Evolutionary conservation across 495 filamentous ascomycete species (phyloP), one percentile per base, ranked within the genome.

Genomic region (Penicillium goetzii): DNA sequence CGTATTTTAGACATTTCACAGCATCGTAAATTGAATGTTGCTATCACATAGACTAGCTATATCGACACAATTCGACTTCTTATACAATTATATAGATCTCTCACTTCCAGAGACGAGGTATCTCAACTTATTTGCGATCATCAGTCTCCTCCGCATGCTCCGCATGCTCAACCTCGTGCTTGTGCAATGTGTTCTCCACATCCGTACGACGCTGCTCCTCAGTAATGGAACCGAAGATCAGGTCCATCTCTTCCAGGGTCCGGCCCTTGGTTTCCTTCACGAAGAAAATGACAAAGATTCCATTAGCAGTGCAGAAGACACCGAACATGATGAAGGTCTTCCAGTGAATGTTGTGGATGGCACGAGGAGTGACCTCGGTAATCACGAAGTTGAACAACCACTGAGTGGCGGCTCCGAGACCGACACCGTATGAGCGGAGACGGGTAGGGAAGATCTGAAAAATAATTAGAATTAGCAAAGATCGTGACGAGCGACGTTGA

Each of bases 401-500:
- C 51, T 81, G 77, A 0, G 71, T 73, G 21, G 90, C 86, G 0
- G 90, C 86, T 3, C 85, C 89, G 28, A 89, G 71, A 4, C 88
- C 84, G 2, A 92, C 89, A 64, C 90, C 90, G 66, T 88, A 83
- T 17, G 88, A 86, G 30, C 90, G 83, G 5, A 92, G 82, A 4
- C 90, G 84, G 4, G 88, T 88, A 7, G 88, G 85, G 47, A 90
- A 89, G 72, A 92, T 91, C 80, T 92, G 82, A n/a, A 74, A 77
- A 28, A 84, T 25, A 57, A n/a, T 5, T 5, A 23, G 17, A 23
- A 57, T 55, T 55, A 36, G 52, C 28, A 38, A 15, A 14, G 6
- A 6, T 55, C 23, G 11, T 12, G 7, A 14, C 4, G 19, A 25
- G 32, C 6, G 23, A 21, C 0, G 14, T 17, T 9, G 6, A 17